Evolutionary conservation across 2,329 filamentous ascomycete species (phyloP).

Genomic region (Daldinia sp.): DNA sequence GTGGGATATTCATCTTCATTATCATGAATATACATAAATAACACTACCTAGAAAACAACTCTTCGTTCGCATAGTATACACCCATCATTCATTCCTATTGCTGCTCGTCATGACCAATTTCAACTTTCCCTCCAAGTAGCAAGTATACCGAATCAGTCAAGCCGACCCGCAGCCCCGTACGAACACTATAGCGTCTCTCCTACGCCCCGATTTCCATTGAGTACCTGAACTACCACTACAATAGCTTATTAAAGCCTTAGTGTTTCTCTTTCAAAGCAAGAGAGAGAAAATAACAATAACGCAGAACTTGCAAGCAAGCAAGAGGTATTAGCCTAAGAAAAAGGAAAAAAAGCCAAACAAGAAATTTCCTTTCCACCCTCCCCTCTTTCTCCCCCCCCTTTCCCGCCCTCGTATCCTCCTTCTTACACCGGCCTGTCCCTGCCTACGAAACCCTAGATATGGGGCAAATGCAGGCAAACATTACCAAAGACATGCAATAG

Average conservation of each 20-base stretch:
- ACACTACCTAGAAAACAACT: neutral
- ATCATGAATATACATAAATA: slow-evolving; percentile 7
- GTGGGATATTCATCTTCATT: slow-evolving; percentile 3
- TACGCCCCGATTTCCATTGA: slow-evolving; percentile 13
- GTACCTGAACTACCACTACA: neutral
- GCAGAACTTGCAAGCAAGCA: neutral
- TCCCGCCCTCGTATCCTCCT: neutral
- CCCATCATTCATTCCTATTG: neutral
- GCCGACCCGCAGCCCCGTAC: neutral
- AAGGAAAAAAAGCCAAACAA: slow-evolving; percentile 1
- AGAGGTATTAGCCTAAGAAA: neutral
- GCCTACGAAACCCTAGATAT: neutral
- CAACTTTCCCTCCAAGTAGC: slow-evolving; percentile 7
- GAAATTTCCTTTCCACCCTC: neutral
- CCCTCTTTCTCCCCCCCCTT: slow-evolving; percentile 4
- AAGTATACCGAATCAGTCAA: neutral
- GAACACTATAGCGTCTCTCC: neutral
- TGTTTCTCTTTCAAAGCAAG: neutral
- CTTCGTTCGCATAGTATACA: slow-evolving; percentile 2
- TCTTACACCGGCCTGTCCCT: neutral
- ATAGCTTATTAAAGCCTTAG: neutral
- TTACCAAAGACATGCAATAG: slow-evolving; percentile 19
- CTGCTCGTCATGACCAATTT: slow-evolving; percentile 16
- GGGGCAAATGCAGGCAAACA: slow-evolving; percentile 6
- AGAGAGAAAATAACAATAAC: neutral